Evolutionary conservation across 129 eudicot species (phyloP).

Genomic region (Scalesia atractyloides): DNA sequence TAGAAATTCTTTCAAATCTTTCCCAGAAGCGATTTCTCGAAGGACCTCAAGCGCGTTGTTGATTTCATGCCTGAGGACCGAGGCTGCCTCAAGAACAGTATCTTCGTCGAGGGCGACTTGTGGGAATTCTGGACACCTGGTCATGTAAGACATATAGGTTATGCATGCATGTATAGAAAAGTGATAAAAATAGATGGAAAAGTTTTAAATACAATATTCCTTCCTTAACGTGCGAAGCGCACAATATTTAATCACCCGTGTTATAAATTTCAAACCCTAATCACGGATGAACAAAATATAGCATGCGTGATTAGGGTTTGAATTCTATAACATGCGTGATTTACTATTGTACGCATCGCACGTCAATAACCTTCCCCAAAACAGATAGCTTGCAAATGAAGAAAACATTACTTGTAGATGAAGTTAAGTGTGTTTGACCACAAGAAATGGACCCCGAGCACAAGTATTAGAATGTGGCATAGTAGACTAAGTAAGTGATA

Average conservation of each 20-base stretch:
- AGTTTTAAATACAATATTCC: too few relatives aligned
- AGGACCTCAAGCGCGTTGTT: conserved; percentile 62
- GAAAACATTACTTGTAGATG: conserved; percentile 62
- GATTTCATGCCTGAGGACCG: conserved; percentile 62
- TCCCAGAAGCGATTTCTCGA: conserved; percentile 77
- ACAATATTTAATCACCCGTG: too few relatives aligned
- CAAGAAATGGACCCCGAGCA: conserved; percentile 56
- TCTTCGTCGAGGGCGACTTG: conserved; percentile 71
- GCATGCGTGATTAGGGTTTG: too few relatives aligned
- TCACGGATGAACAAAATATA: too few relatives aligned
- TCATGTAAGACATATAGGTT: neutral
- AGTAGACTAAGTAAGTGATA: conserved; percentile 85
- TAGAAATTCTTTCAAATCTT: conserved; percentile 79
- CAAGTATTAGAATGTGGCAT: conserved; percentile 70
- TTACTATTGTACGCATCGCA: too few relatives aligned
- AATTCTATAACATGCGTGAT: too few relatives aligned
- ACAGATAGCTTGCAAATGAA: neutral
- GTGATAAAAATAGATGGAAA: neutral
- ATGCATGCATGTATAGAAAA: neutral
- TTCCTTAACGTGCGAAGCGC: too few relatives aligned
- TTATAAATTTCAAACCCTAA: too few relatives aligned
- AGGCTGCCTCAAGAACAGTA: conserved; percentile 54
- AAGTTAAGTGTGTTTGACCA: conserved; percentile 80
- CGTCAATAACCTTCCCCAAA: too few relatives aligned
- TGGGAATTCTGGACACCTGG: conserved; percentile 83